Evolutionary conservation across 805 yeast genomes (phyloP).

Genomic region (Wickerhamomyces rabaulensis): DNA sequence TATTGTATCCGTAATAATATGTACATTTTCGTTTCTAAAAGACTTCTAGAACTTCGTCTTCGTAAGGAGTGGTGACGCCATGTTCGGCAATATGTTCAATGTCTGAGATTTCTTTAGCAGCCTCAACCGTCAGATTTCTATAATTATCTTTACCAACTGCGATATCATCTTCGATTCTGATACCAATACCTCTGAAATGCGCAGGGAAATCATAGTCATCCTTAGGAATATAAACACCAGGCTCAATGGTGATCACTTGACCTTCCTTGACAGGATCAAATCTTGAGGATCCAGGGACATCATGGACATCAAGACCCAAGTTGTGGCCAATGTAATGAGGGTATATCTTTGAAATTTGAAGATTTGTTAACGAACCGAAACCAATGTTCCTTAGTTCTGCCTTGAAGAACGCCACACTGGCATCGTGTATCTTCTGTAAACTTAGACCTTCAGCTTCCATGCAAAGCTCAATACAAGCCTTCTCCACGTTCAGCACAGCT

Average conservation of each 20-base stretch:
- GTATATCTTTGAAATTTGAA: constrained; percentile 55
- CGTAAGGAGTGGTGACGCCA: constrained; percentile 50
- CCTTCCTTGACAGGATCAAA: constrained; percentile 49
- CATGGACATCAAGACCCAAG: constrained; percentile 89
- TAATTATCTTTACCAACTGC: constrained; percentile 62
- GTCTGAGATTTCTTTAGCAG: constrained; percentile 81
- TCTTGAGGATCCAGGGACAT: constrained; percentile 61
- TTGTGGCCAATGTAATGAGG: constrained; percentile 97
- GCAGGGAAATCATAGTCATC: constrained; percentile 63
- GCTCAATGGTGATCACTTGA: constrained; percentile 92
- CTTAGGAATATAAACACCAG: constrained; percentile 84
- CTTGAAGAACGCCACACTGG: constrained; percentile 54
- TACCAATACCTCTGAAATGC: constrained; percentile 82
- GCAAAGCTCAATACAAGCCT: constrained; percentile 69
- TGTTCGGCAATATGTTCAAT: constrained; percentile 61
- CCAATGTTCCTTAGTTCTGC: constrained; percentile 68
- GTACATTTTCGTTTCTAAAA: constrained; percentile 1
- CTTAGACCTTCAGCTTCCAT: constrained; percentile 46
- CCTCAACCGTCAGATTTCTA: constrained; percentile 69
- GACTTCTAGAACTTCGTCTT: constrained; percentile 36
- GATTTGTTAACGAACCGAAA: constrained; percentile 42
- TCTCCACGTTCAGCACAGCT: constrained; percentile 81
- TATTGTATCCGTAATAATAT: too few species aligned
- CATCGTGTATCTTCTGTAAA: constrained; percentile 69
- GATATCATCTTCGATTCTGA: constrained; percentile 91